Evolutionary conservation across 768 basidiomycete species (phyloP), one percentile per base, ranked within the genome.

Genomic region (Tricholoma terreum): DNA sequence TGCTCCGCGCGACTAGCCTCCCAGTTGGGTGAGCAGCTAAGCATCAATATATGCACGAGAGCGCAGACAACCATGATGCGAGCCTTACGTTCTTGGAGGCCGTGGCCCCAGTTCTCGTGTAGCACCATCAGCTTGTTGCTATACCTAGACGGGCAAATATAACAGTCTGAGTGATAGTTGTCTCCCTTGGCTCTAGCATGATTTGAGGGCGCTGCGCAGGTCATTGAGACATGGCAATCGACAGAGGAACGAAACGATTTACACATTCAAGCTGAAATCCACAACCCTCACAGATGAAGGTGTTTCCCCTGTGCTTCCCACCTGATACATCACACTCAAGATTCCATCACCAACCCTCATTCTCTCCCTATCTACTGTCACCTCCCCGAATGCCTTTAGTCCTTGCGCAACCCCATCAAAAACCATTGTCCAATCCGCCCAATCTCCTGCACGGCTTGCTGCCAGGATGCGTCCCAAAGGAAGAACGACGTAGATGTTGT

Each of bases 401-500:
- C 77, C 77, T 5, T 63, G 57, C 0, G 74, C 69, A 14, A 68
- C 65, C 9, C 79, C 77, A 60, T 80, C 74, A 59, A 74, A 80
- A 0, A 65, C 76, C 59, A 77, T 56, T 1, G 77, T 75, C 79
- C 79, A 79, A 54, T 80, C 77, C 1, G 75, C 76, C 73, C 75
- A 80, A 6, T 76, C 75, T 1, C 74, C 71, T 0, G 73, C 60
- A 55, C 77, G 77, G 68, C 74, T 78, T 6, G 79, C 77, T 1
- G 77, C 76, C 11, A 74, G 77, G 46, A 80, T 68, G 6, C 75
- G 71, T 4, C 78, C 67, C 58, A 65, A 79, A 3, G 79, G 79
- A 31, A 78, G 64, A 6, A 78, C 71, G 17, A 80, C 75, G 40
- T 80, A 79, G n/a, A 69, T 66, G 54, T 80, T 79, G 61, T 80